These are phyloP conservation scores for Trichosporon ovoides DNA, from an alignment of 1,284 basidiomycete genomes.

Conservation along the genomic window DNA sequence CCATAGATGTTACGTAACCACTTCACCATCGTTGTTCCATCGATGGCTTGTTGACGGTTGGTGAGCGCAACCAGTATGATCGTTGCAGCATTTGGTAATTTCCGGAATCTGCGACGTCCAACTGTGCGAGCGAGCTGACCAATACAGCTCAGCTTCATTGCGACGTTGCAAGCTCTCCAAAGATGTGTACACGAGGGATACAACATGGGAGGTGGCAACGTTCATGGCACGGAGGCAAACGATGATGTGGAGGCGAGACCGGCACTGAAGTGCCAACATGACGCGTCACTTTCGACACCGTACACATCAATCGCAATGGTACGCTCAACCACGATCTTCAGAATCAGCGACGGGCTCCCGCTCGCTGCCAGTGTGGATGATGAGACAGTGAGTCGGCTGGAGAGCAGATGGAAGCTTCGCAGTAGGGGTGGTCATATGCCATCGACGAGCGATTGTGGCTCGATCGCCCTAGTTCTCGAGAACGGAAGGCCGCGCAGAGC, in stretches of 20 bases:
- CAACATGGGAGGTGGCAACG: background rate
- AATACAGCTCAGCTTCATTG: background rate
- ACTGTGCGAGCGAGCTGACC: background rate
- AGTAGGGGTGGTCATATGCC: too few species aligned
- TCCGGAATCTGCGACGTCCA: too few species aligned
- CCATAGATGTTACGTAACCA: conserved; percentile 3
- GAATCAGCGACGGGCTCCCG: conserved; percentile 85
- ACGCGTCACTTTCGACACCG: background rate
- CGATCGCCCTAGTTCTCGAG: too few species aligned
- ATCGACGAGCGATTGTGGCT: too few species aligned
- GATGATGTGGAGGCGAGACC: background rate
- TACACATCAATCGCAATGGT: conserved; percentile 59
- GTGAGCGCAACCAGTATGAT: background rate
- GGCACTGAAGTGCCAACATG: background rate
- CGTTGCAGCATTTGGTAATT: background rate
- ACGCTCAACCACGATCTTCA: conserved; percentile 80
- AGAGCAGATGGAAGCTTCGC: too few species aligned
- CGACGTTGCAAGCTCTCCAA: background rate
- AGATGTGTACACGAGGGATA: background rate
- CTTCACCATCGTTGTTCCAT: background rate
- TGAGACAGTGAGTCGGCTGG: conserved; percentile 62
- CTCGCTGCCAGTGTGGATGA: conserved; percentile 93
- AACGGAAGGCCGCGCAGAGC: too few species aligned
- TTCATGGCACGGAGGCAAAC: background rate
- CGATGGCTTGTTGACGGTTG: too few species aligned